phyloP scores from a whole-genome alignment of 108 stramenopile genomes.

The Skeletonema grethae region DNA sequence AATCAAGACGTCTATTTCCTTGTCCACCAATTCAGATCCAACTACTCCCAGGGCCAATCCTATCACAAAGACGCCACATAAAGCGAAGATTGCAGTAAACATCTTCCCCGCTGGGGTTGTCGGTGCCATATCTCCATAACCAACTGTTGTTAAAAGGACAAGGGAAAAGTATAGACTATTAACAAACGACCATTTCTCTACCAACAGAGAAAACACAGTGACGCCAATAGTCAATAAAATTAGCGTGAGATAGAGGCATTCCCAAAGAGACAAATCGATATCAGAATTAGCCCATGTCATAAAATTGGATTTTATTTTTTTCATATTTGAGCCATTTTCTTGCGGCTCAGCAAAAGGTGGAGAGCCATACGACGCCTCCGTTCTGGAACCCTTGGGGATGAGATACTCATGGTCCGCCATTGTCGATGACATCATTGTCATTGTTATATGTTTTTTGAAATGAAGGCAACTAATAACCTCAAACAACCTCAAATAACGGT shows the following conservation, averaged over 20 bases:
- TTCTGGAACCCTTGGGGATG: background rate
- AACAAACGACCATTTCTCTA: conserved; percentile 36
- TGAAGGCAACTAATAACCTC: no score
- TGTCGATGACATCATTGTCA: no score
- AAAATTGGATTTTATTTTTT: background rate
- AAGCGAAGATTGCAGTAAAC: conserved; percentile 52
- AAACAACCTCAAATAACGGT: no score
- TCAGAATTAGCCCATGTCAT: background rate
- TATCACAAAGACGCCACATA: conserved; percentile 51
- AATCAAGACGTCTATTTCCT: conserved; percentile 28
- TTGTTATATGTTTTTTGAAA: no score
- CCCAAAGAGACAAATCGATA: background rate
- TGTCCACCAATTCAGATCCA: conserved; percentile 39
- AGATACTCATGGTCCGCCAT: background rate
- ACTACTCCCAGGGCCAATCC: conserved; percentile 46
- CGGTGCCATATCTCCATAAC: conserved; percentile 60
- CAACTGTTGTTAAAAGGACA: conserved; percentile 67
- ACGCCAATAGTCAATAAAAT: conserved; percentile 1
- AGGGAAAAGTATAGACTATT: conserved; percentile 57
- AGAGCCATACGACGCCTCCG: background rate
- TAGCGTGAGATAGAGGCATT: background rate
- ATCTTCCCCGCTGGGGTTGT: conserved; percentile 31
- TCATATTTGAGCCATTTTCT: background rate
- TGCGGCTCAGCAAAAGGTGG: background rate
- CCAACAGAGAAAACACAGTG: background rate